Evolutionary conservation across 139 green algal species (phyloP).

Genomic region (Chlamydomonas sphaeroides): DNA sequence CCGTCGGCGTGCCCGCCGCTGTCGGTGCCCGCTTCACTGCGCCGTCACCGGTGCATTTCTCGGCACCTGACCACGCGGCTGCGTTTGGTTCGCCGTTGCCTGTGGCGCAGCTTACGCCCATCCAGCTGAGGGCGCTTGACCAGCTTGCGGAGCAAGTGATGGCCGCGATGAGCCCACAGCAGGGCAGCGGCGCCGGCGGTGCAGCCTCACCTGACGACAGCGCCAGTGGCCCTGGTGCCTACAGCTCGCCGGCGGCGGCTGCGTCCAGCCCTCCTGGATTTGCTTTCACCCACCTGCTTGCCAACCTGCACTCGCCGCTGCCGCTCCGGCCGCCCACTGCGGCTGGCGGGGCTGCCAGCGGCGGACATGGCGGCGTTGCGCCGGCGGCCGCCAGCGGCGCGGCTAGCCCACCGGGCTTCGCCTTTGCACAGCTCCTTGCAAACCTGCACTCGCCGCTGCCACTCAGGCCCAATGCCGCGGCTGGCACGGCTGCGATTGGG

Average conservation of each 20-base stretch:
- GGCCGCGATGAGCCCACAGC: neutral
- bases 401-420: neutral
- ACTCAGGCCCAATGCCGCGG: too few species aligned
- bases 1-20: neutral
- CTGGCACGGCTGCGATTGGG: too few species aligned
- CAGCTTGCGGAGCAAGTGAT: neutral
- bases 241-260: neutral
- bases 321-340: too few species aligned
- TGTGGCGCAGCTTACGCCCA: conserved; percentile 3
- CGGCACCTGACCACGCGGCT: too few species aligned
- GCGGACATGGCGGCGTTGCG: too few species aligned
- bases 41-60: too few species aligned
- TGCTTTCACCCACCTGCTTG: neutral
- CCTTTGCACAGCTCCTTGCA: neutral
- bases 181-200: neutral
- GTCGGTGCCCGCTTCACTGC: too few species aligned
- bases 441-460: conserved; percentile 15
- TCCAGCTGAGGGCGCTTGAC: conserved; percentile 23
- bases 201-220: too few species aligned
- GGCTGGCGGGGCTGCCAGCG: too few species aligned
- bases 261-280: neutral
- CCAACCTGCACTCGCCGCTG: conserved; percentile 16
- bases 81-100: conserved; percentile 12
- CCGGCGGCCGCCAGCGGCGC: neutral
- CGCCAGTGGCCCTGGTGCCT: too few species aligned